Evolutionary conservation across 306 rosid species (phyloP).

Genomic region (Cotoneaster glaucophyllus): DNA sequence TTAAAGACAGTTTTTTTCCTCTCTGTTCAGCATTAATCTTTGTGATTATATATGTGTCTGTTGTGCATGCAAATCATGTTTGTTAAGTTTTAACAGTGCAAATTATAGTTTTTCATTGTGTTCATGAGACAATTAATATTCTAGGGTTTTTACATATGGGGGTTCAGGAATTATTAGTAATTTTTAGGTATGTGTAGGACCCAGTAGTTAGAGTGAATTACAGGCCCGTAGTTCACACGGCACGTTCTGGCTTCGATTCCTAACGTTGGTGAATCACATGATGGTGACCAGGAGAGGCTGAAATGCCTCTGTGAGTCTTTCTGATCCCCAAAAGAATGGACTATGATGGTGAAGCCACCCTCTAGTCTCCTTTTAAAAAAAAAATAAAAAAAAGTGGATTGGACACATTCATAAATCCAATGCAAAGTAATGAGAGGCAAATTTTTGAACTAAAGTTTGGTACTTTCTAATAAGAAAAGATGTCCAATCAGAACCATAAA

Average conservation of each 20-base stretch:
- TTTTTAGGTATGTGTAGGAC: neutral
- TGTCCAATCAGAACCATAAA: neutral
- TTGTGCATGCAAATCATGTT: neutral
- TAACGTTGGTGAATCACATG: too few relatives aligned
- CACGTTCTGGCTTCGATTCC: too few relatives aligned
- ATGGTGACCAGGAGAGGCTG: too few relatives aligned
- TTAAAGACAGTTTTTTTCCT: neutral
- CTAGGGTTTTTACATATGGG: neutral
- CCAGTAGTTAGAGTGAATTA: too few relatives aligned
- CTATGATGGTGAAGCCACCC: too few relatives aligned
- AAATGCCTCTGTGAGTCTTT: too few relatives aligned
- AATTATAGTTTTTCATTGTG: neutral
- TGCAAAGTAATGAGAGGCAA: neutral
- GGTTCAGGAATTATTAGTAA: neutral
- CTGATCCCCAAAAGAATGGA: too few relatives aligned
- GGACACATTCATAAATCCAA: neutral
- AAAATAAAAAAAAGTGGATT: neutral
- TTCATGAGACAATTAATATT: neutral
- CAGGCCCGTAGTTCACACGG: rapidly evolving
- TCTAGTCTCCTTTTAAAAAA: too few relatives aligned
- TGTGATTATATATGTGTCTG: neutral
- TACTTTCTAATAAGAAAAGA: neutral
- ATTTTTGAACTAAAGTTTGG: neutral
- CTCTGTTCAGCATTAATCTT: neutral
- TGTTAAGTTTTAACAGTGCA: neutral